phyloP scores from a whole-genome alignment of 371 early-diverging fungal species.

The Fennellomyces sp. region DNA sequence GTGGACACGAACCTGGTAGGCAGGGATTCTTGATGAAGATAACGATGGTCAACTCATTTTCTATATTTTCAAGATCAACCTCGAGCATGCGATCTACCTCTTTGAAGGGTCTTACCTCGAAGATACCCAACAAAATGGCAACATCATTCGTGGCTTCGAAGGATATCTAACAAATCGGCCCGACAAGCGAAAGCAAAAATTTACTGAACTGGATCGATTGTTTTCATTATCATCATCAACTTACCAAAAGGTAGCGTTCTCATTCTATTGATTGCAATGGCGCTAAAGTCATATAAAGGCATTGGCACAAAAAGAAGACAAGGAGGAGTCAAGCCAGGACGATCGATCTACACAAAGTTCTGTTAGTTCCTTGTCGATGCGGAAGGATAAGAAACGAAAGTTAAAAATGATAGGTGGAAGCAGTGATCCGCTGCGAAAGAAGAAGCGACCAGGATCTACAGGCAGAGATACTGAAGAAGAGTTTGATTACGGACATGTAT shows the following conservation, averaged over 20 bases:
- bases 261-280: not conserved
- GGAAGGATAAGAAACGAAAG: constrained; percentile 44
- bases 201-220: constrained; percentile 63
- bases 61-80: constrained; percentile 38
- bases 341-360: constrained; percentile 37
- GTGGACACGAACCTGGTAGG: constrained; percentile 66
- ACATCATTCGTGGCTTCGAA: constrained; percentile 84
- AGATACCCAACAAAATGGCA: constrained; percentile 80
- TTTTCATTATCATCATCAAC: constrained; percentile 70
- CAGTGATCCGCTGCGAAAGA: constrained; percentile 22
- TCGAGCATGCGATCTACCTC: constrained; percentile 77
- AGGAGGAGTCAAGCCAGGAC: constrained; percentile 62
- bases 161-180: constrained; percentile 66
- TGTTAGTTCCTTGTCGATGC: constrained; percentile 19
- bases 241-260: constrained; percentile 60
- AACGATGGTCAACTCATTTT: not conserved
- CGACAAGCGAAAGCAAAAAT: constrained; percentile 61
- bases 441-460: constrained; percentile 29
- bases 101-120: constrained; percentile 85
- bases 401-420: constrained; percentile 19
- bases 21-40: not conserved
- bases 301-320: constrained; percentile 56
- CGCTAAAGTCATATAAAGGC: constrained; percentile 31
- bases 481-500: constrained; percentile 2
- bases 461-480: constrained; percentile 14